These are phyloP conservation scores for Candida xiaguanensis DNA, from an alignment of 805 yeast species.

Conservation along the genomic window DNA sequence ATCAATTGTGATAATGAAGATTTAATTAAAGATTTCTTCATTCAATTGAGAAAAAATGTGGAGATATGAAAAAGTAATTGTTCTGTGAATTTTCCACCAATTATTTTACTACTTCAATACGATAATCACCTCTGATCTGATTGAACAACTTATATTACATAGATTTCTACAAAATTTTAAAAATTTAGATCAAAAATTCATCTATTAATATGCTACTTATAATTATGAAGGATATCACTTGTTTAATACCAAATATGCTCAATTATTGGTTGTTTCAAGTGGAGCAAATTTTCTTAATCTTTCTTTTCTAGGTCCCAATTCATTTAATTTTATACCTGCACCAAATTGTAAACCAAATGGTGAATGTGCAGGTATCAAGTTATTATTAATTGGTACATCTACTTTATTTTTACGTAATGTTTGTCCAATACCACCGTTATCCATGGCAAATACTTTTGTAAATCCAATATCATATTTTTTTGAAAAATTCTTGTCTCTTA, in stretches of 20 bases:
- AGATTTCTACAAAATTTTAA: too few relatives aligned
- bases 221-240: too few relatives aligned
- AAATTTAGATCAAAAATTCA: too few relatives aligned
- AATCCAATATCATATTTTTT: conserved; percentile 40
- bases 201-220: too few relatives aligned
- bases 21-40: not conserved
- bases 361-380: conserved; percentile 39
- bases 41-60: conserved; percentile 2
- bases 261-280: conserved; percentile 6
- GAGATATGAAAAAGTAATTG: not conserved
- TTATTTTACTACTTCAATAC: too few relatives aligned
- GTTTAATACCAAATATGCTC: too few relatives aligned
- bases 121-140: too few relatives aligned
- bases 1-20: not conserved
- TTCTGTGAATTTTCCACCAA: too few relatives aligned
- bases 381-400: conserved; percentile 21
- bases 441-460: conserved; percentile 38
- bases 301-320: conserved; percentile 45
- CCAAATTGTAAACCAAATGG: conserved; percentile 39
- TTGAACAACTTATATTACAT: too few relatives aligned
- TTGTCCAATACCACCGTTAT: conserved; percentile 45
- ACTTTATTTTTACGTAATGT: conserved; percentile 21
- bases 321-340: conserved; percentile 39
- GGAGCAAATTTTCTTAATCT: conserved; percentile 40
- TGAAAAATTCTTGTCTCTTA: conserved; percentile 35